Evolutionary conservation across 2,329 filamentous ascomycete species (phyloP), one percentile per base, ranked within the genome.

Genomic region (Xylaria sp.): DNA sequence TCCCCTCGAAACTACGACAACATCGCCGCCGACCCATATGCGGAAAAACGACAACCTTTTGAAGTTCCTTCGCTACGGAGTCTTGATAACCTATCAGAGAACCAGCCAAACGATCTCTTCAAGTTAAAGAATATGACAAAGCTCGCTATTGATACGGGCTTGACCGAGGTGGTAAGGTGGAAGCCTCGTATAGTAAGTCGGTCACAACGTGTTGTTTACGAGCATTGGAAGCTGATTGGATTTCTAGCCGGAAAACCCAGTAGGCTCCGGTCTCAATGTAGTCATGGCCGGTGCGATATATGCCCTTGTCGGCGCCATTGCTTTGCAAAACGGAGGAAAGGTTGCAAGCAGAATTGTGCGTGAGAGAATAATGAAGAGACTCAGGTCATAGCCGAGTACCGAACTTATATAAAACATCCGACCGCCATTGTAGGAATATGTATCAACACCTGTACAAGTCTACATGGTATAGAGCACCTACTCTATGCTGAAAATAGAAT

Each of bases 281-380:
- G 90, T 98, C 28, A 83, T 97, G 65, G 88, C 91, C 58, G 90
- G 94, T 70, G 89, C 93, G 3, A 76, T 99, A 65, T 93, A 94
- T 79, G 93, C 94, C 55, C 91, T 99, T 65, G 83, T 98, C 54
- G 96, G 96, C 25, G 96, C 96, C 12, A 82, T 99, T 63, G 91
- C 94, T n/a, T 84, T 99, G 77, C 94, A 98, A 80, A 90, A 92
- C 74, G 96, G 96, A 56, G 92, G 91, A 46, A 90, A 91, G 54
- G 88, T 92, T 65, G 94, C 95, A 67, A 91, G 90, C 72, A 87
- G 88, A 79, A 82, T 97, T 63, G 90, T 93, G 56, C 89, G 90
- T 78, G 92, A 97, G 74, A 90, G 90, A 80, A 91, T 97, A 80
- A 81, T 97, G 76, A 84, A 80, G 72, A 80, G 75, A 69, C 50